Evolutionary conservation across 1,284 basidiomycete species (phyloP).

Genomic region (Rhizoctonia solani): DNA sequence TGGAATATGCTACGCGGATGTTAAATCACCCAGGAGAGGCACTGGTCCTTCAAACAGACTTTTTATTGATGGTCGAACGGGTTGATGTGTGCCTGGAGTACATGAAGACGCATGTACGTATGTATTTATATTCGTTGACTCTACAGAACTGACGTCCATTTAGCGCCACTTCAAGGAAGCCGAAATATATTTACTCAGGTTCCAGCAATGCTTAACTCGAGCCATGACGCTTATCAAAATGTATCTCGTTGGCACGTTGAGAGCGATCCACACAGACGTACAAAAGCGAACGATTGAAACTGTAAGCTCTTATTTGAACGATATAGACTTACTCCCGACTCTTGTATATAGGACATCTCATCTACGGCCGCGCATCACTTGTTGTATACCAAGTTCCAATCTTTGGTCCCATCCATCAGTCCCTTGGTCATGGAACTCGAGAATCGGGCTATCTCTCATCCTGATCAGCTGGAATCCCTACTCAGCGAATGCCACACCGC

Average conservation of each 20-base stretch:
- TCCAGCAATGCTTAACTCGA: slow-evolving; percentile 93
- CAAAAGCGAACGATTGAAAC: slow-evolving; percentile 73
- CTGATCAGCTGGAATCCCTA: slow-evolving; percentile 75
- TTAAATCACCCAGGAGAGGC: slow-evolving; percentile 90
- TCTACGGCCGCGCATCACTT: slow-evolving; percentile 81
- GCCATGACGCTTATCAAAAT: slow-evolving; percentile 96
- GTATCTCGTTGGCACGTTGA: slow-evolving; percentile 84
- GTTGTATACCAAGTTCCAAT: slow-evolving; percentile 83
- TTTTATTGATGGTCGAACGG: slow-evolving; percentile 90
- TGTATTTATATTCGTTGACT: not conserved
- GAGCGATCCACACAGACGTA: slow-evolving; percentile 74
- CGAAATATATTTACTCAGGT: slow-evolving; percentile 87
- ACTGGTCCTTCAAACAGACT: slow-evolving; percentile 84
- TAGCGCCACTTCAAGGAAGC: slow-evolving; percentile 89
- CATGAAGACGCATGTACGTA: slow-evolving; percentile 77
- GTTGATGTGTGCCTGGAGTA: slow-evolving; percentile 92
- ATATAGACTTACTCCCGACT: slow-evolving; percentile 1
- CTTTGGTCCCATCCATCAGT: slow-evolving; percentile 68
- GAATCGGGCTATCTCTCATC: slow-evolving; percentile 68
- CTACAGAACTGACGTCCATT: slow-evolving; percentile 1
- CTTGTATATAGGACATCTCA: slow-evolving; percentile 66
- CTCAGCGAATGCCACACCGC: slow-evolving; percentile 82
- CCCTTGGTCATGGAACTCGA: slow-evolving; percentile 85
- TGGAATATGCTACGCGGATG: slow-evolving; percentile 87
- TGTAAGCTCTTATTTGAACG: slow-evolving; percentile 47